Conservation (phyloP, 148 eudicot genomes). For the Cornus controversa region DNA sequence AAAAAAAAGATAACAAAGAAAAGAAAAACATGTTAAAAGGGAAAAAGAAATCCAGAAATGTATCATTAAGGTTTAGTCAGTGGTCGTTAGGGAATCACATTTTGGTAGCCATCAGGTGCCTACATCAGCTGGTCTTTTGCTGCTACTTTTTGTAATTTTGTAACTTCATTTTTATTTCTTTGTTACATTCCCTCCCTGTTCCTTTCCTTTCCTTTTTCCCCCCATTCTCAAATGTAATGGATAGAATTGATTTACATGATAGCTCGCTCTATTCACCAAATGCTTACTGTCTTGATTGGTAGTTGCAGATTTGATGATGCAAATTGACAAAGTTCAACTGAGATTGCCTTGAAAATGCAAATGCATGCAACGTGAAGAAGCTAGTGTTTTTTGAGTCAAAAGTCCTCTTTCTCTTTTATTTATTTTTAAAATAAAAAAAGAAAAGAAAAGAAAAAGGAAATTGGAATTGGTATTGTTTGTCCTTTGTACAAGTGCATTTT, state of each 20-base stretch:
- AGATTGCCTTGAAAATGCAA: too few relatives aligned
- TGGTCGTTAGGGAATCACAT: conserved; percentile 17
- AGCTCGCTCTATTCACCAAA: conserved; percentile 5
- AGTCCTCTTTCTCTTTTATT: too few relatives aligned
- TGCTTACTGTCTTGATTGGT: neutral
- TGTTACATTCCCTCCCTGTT: conserved; percentile 1
- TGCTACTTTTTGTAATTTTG: conserved; percentile 16
- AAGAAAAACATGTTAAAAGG: conserved; percentile 18
- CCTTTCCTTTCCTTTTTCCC: neutral
- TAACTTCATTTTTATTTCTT: conserved; percentile 14
- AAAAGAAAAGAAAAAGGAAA: too few relatives aligned
- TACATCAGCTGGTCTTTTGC: neutral
- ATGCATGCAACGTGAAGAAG: too few relatives aligned
- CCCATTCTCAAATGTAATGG: conserved; percentile 18
- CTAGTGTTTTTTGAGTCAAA: too few relatives aligned
- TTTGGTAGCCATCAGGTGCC: conserved; percentile 33
- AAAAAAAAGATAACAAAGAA: conserved; percentile 8
- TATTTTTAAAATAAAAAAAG: too few relatives aligned
- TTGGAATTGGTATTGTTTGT: too few relatives aligned
- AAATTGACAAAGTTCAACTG: too few relatives aligned
- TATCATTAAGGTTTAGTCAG: conserved; percentile 23
- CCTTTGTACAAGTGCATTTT: too few relatives aligned
- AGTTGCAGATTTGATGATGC: neutral
- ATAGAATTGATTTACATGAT: conserved; percentile 26
- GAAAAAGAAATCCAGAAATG: conserved; percentile 25